Base-by-base conservation (phyloP, 345 rosid species). In the Firmiana major region DNA sequence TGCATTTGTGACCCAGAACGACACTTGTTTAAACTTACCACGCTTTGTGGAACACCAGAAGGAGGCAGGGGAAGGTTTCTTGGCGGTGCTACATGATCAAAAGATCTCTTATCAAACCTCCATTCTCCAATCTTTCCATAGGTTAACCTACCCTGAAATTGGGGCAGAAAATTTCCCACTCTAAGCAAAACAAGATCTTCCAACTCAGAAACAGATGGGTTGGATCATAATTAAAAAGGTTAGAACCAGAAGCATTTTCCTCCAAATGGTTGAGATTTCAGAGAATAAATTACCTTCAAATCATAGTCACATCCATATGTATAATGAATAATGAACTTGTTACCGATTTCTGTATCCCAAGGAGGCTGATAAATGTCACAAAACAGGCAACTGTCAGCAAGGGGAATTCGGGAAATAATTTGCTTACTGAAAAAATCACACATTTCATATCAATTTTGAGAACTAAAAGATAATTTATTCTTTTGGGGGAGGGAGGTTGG, bases 21-120 rank as follows among this genome's bases (percentile, higher is more conserved):
- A 77, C 40, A 45, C 10, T 54, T 6, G 65, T 73, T 73, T 66
- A 69, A 78, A 80, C 97, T 66, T 93, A 95, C 99, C 97, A 95
- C 98, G 82, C 99, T 93, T 81, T 88, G 89, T 9, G 99, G 77
- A 82, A 93, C 99, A 73, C 99, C 98, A 1, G 90, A 85, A 55
- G 99, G 99, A 74, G 99, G 99, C 83, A 96, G 73, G 49, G 99
- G 80, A 64, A 96, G 99, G 83, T 93, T 96, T 84, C 81, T 90
- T 1, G 95, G 97, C 8, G 98, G 98, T 53, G 91, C 81, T 46
- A 57, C 83, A 10, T 8, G 69, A 60, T 78, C 90, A 46, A 83
- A 92, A 4, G 99, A 92, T 86, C 99, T 88, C 85, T 96, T 96
- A 83, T 93, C 97, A 7, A 96, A 96, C 83, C 98, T 87, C 99